These are phyloP conservation scores for Yarrowia hollandica DNA, from an alignment of 805 yeast species.

Conservation along the genomic window DNA sequence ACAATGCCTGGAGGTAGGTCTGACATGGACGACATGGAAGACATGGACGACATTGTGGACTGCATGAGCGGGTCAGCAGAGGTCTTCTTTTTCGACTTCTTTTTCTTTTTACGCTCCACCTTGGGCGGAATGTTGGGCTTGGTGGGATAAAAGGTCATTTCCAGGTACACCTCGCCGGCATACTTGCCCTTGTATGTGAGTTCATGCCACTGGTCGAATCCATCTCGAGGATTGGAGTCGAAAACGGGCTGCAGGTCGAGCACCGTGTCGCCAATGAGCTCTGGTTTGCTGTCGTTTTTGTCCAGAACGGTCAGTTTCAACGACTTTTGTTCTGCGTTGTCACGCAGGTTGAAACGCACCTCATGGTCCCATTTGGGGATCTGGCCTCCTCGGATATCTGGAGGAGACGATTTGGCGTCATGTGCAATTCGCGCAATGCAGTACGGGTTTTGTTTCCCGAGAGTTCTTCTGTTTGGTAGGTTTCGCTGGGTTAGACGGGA, in stretches of 20 bases:
- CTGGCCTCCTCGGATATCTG: constrained; percentile 88
- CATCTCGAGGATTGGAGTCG: constrained; percentile 64
- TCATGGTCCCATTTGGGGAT: constrained; percentile 73
- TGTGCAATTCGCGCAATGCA: constrained; percentile 80
- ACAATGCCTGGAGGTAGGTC: constrained; percentile 17
- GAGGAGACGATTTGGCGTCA: constrained; percentile 73
- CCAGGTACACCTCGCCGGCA: constrained; percentile 87
- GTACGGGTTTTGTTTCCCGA: constrained; percentile 94
- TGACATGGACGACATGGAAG: not conserved
- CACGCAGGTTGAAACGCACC: constrained; percentile 39
- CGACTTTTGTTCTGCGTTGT: constrained; percentile 48
- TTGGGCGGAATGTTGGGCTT: constrained; percentile 35
- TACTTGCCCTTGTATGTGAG: constrained; percentile 64
- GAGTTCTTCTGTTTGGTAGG: constrained; percentile 77
- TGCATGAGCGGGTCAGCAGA: not conserved
- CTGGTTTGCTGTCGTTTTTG: constrained; percentile 74
- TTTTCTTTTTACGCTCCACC: constrained; percentile 28
- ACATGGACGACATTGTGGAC: not conserved
- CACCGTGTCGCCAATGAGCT: constrained; percentile 77
- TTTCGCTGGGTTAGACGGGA: constrained; percentile 50
- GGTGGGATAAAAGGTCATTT: constrained; percentile 84
- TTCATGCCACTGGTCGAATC: constrained; percentile 83
- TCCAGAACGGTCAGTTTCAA: constrained; percentile 77
- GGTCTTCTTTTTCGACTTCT: not conserved
- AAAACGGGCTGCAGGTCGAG: constrained; percentile 77